These are phyloP conservation scores for Trichosporon coremiiforme DNA, from an alignment of 1,284 basidiomycete species.

Conservation along the genomic window DNA sequence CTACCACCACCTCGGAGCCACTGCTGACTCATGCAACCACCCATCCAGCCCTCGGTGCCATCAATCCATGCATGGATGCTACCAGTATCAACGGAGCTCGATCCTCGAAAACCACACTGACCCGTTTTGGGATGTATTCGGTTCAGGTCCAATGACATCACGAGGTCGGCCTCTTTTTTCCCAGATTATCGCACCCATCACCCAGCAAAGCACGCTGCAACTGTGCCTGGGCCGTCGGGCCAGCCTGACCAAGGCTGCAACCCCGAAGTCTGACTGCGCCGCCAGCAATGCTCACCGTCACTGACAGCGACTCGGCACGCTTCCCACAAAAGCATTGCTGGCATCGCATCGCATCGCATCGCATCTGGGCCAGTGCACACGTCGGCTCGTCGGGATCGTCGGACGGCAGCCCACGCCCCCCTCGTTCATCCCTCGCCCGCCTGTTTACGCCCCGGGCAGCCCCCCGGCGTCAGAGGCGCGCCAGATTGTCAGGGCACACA, in stretches of 20 bases:
- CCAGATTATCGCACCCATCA: not conserved
- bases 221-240: not conserved
- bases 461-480: not conserved
- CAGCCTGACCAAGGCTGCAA: too few relatives aligned
- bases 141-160: conserved; percentile 12
- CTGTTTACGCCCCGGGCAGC: too few relatives aligned
- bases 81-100: not conserved
- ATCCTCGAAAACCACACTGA: not conserved
- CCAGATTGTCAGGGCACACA: not conserved
- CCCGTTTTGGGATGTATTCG: too few relatives aligned
- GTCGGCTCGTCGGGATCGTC: not conserved
- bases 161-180: conserved; percentile 13
- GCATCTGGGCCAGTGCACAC: too few relatives aligned
- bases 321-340: not conserved
- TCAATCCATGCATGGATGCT: conserved; percentile 1
- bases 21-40: not conserved
- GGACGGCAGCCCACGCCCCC: not conserved
- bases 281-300: too few relatives aligned
- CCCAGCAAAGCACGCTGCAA: not conserved
- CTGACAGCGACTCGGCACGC: not conserved
- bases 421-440: too few relatives aligned
- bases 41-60: not conserved
- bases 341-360: not conserved
- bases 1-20: too few relatives aligned
- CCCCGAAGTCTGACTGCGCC: too few relatives aligned